phyloP scores from a whole-genome alignment of 225 moss, liverwort and hornwort species.

The Pseudoscleropodium purum region DNA sequence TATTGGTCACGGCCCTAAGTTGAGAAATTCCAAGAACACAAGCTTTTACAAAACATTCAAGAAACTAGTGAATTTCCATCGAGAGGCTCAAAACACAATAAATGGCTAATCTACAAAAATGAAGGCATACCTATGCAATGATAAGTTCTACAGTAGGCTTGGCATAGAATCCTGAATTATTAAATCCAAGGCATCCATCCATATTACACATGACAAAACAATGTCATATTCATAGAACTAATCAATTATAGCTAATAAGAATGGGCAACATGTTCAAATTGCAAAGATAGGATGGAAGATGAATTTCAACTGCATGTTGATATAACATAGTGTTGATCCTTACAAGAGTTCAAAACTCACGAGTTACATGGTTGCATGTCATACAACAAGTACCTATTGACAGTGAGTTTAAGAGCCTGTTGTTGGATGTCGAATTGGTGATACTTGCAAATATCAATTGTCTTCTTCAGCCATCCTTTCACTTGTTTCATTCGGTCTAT shows the following conservation, averaged over 20 bases:
- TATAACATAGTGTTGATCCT: background rate
- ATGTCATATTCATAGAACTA: background rate
- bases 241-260: background rate
- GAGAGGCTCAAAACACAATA: background rate
- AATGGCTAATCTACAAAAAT: background rate
- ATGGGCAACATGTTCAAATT: no score
- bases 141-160: constrained; percentile 97
- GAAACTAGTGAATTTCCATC: background rate
- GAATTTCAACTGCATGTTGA: background rate
- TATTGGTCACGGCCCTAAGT: constrained; percentile 90
- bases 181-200: constrained; percentile 95
- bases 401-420: constrained; percentile 95
- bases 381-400: constrained; percentile 58
- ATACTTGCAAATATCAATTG: constrained; percentile 78
- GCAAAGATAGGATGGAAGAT: background rate
- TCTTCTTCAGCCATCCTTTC: constrained; percentile 83
- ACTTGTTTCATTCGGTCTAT: constrained; percentile 97
- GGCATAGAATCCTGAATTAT: constrained; percentile 94
- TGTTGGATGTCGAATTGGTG: constrained; percentile 97
- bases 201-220: constrained; percentile 47
- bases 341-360: background rate
- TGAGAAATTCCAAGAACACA: background rate
- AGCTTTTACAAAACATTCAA: background rate
- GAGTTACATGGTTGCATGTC: background rate
- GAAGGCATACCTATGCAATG: constrained; percentile 67